Conservation (phyloP, 495 filamentous ascomycete genomes). For the Penicillium macrosclerotiorum region DNA sequence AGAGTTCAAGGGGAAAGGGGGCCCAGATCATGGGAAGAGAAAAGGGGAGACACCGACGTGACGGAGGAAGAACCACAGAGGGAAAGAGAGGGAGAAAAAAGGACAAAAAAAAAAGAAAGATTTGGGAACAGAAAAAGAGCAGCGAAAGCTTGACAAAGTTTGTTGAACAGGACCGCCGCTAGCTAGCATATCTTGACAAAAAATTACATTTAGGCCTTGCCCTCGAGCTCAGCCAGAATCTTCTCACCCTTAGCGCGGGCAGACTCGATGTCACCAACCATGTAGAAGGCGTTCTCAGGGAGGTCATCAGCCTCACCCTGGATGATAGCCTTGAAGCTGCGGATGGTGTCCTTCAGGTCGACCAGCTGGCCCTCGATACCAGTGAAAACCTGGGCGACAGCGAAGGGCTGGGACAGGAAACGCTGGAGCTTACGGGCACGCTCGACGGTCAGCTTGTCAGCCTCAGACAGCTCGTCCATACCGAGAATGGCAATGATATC, state of each 20-base stretch:
- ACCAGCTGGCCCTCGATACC: slow-evolving; percentile 98
- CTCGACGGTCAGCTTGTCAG: slow-evolving; percentile 99
- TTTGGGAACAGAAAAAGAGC: slow-evolving; percentile 1
- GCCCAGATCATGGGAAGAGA: slow-evolving; percentile 32
- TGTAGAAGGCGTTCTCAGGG: slow-evolving; percentile 95
- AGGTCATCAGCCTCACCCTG: slow-evolving; percentile 92
- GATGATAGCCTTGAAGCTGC: slow-evolving; percentile 96
- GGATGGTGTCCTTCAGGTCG: slow-evolving; percentile 96
- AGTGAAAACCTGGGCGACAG: slow-evolving; percentile 97
- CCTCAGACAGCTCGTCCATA: slow-evolving; percentile 99
- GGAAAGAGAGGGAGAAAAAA: slow-evolving; percentile 2
- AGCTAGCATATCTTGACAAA: slow-evolving; percentile 37
- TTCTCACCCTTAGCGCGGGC: slow-evolving; percentile 98
- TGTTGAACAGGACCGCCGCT: slow-evolving; percentile 16
- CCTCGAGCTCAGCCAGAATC: slow-evolving; percentile 94
- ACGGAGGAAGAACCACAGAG: too few relatives aligned
- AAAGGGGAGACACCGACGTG: slow-evolving; percentile 12
- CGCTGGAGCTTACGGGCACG: slow-evolving; percentile 99
- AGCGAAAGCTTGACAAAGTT: slow-evolving; percentile 10
- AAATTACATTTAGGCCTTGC: slow-evolving; percentile 57
- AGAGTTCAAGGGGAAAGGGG: slow-evolving; percentile 33
- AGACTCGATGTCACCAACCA: slow-evolving; percentile 94
- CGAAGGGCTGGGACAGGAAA: slow-evolving; percentile 99
- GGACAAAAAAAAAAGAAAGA: slow-evolving; percentile 3
- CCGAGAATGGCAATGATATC: slow-evolving; percentile 99